These are phyloP conservation scores for Rhodofomes roseus DNA, from an alignment of 1,284 basidiomycete species.

Conservation along the genomic window DNA sequence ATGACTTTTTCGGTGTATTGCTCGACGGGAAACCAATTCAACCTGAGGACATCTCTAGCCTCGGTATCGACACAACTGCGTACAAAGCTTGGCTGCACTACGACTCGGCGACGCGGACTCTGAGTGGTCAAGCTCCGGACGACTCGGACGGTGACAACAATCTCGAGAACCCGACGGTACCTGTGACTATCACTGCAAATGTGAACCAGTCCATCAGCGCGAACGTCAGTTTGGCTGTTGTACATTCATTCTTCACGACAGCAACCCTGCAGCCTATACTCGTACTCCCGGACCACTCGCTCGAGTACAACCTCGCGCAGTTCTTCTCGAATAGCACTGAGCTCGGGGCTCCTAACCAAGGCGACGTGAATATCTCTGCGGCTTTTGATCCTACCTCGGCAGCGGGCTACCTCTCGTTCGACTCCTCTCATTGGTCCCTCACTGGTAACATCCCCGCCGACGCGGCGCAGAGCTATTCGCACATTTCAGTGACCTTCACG, in stretches of 20 bases:
- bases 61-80: conserved; percentile 56
- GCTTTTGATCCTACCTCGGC: conserved; percentile 47
- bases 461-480: conserved; percentile 24
- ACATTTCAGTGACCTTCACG: conserved; percentile 54
- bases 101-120: conserved; percentile 45
- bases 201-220: conserved; percentile 67
- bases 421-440: conserved; percentile 41
- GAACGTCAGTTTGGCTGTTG: conserved; percentile 58
- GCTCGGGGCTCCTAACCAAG: conserved; percentile 23
- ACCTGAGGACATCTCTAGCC: conserved; percentile 44
- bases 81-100: conserved; percentile 64
- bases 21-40: conserved; percentile 58
- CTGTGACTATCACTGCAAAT: conserved; percentile 55
- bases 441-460: conserved; percentile 51
- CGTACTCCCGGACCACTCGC: conserved; percentile 39
- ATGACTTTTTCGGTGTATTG: conserved; percentile 57
- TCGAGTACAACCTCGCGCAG: conserved; percentile 46
- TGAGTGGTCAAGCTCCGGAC: conserved; percentile 61
- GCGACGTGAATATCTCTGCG: conserved; percentile 47
- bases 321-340: conserved; percentile 50
- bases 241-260: conserved; percentile 67
- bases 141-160: conserved; percentile 27
- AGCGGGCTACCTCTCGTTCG: conserved; percentile 45
- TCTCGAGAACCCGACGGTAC: conserved; percentile 39
- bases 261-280: conserved; percentile 53